Percentiles rank a stretch among this genome's conserved stretches.
Evolutionary conservation across 1,284 basidiomycete genomes (phyloP).

Genomic region (Cryptococcus wingfieldii): DNA sequence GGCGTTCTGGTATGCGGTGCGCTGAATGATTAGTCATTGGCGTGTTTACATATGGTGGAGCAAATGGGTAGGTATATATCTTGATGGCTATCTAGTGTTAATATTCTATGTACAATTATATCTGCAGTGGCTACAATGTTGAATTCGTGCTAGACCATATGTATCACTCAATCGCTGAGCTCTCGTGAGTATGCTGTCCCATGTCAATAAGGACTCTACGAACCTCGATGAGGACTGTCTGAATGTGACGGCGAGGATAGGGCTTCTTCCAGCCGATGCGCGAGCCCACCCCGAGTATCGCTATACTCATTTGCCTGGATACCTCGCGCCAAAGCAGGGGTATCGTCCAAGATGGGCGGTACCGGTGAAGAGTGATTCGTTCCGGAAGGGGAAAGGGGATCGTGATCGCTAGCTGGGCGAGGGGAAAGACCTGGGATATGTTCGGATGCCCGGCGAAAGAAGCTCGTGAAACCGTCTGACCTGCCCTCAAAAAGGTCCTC

Average conservation of each 20-base stretch:
- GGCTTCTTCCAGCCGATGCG: constrained; percentile 13
- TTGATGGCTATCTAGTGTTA: background rate
- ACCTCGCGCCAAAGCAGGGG: constrained; percentile 14
- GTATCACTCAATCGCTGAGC: background rate
- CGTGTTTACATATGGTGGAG: background rate
- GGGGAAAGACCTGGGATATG: constrained; percentile 27
- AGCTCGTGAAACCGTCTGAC: constrained; percentile 4
- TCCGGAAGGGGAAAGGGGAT: background rate
- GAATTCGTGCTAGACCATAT: background rate
- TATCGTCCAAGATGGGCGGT: constrained; percentile 19
- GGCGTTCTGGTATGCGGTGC: constrained; percentile 5
- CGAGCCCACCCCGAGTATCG: constrained; percentile 7
- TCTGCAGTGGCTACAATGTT: background rate
- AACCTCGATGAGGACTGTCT: too few relatives aligned
- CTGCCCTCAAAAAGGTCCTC: constrained; percentile 4
- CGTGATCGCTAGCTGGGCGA: constrained; percentile 5
- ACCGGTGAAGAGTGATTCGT: constrained; percentile 6
- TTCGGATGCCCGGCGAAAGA: constrained; percentile 35
- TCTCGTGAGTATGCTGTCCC: too few relatives aligned
- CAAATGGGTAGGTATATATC: background rate
- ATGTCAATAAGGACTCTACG: too few relatives aligned
- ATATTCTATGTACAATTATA: background rate
- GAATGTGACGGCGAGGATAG: background rate
- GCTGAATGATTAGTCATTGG: background rate
- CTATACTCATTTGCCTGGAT: constrained; percentile 5